These are phyloP conservation scores for Bolboschoenus planiculmis DNA, from an alignment of 176 grass and related monocot genomes.

Conservation along the genomic window DNA sequence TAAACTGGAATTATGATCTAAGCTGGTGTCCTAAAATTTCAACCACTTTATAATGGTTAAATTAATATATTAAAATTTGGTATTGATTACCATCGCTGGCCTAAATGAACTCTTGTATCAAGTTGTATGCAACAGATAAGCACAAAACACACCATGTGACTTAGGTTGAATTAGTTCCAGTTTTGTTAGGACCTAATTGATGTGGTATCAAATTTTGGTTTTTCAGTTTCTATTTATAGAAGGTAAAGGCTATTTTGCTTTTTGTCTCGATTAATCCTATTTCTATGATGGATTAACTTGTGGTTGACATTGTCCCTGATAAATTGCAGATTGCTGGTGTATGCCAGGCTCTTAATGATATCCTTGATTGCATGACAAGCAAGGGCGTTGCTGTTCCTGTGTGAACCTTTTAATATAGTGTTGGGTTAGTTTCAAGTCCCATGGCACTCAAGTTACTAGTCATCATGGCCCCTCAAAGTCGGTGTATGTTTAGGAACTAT, in stretches of 20 bases:
- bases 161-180: background rate
- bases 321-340: slow-evolving; percentile 65
- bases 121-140: background rate
- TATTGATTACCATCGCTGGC: background rate
- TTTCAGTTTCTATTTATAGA: background rate
- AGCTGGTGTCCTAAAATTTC: background rate
- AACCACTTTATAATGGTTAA: background rate
- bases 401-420: slow-evolving; percentile 19
- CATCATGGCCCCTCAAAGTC: background rate
- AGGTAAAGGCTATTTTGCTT: background rate
- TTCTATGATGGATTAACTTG: background rate
- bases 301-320: background rate
- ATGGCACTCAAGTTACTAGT: background rate
- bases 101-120: background rate
- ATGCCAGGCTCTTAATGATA: slow-evolving; percentile 94
- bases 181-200: background rate
- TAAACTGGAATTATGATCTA: background rate
- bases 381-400: slow-evolving; percentile 74
- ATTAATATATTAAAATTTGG: background rate
- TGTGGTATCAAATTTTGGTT: background rate
- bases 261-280: background rate
- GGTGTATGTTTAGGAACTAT: background rate
- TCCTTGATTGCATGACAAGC: slow-evolving; percentile 81
- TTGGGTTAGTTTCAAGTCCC: background rate
- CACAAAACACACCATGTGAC: background rate